These are phyloP conservation scores for Quercus gilva DNA, from an alignment of 306 rosid genomes.

Conservation along the genomic window DNA sequence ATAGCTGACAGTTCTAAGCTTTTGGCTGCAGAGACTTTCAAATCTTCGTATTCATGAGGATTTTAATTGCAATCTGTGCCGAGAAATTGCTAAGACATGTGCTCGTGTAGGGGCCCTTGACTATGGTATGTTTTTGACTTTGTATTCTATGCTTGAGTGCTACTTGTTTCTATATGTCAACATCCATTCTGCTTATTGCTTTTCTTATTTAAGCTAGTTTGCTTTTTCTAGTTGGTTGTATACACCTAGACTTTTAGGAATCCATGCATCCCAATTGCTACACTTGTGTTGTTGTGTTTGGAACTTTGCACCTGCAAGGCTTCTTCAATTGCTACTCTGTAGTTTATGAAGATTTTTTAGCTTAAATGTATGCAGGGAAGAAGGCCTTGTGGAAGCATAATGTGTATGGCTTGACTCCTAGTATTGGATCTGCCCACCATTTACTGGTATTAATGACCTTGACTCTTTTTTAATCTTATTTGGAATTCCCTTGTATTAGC, in stretches of 20 bases:
- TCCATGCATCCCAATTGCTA: neutral
- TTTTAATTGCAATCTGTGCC: conserved; percentile 76
- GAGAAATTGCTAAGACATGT: conserved; percentile 80
- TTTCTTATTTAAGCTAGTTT: neutral
- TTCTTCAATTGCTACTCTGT: neutral
- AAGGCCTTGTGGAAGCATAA: conserved; percentile 88
- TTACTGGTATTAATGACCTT: conserved; percentile 62
- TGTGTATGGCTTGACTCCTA: conserved; percentile 72
- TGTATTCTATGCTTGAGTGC: neutral
- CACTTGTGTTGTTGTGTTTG: neutral
- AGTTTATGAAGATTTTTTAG: conserved; percentile 14
- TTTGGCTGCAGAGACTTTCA: conserved; percentile 75
- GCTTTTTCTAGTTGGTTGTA: neutral
- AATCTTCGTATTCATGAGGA: conserved; percentile 76
- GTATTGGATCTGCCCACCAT: conserved; percentile 71
- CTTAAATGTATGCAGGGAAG: conserved; percentile 56
- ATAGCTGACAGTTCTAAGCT: conserved; percentile 10
- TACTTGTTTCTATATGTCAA: neutral
- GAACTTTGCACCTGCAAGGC: neutral
- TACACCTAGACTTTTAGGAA: neutral
- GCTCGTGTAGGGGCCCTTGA: conserved; percentile 69
- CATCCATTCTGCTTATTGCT: neutral
- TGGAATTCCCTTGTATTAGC: conserved; percentile 8
- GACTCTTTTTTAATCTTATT: conserved; percentile 8
- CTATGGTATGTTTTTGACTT: conserved; percentile 49